Evolutionary conservation across 2,329 filamentous ascomycete species (phyloP), one percentile per base, ranked within the genome.

Genomic region (Cladophialophora bantiana): DNA sequence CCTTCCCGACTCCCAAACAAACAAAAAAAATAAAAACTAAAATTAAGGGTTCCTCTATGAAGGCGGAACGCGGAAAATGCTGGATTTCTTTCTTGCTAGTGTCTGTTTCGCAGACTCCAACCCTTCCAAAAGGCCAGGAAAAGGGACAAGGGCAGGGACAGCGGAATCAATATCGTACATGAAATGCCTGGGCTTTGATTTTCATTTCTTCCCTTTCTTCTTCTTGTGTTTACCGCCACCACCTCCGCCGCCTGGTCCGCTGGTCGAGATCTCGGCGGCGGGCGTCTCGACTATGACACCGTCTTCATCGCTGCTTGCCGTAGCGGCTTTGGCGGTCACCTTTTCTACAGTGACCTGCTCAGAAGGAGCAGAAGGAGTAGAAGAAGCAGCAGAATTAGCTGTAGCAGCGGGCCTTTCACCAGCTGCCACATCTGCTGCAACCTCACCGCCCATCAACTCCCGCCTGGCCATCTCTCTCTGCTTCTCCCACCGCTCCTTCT

Each of bases 401-500:
- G 57, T 42, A 32, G 53, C 48, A n/a, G 55, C 13, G 26, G 26
- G 26, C 26, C 3, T 26, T 26, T 26, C 26, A 26, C 2, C 26
- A 26, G 26, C 26, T 26, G 26, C 26, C 26, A 3, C 26, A 26
- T 26, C 26, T 26, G 18, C 7, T 7, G 45, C 71, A 61, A 81
- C 85, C 10, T 84, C 82, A 62, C 55, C 67, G 4, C 65, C 72
- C 56, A 93, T 90, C 56, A 97, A 83, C 82, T 97, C 93, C 79
- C 91, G 92, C 86, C 96, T 90, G 74, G 95, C 93, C 13, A 89
- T 90, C 61, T 86, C 84, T 77, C 90, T 85, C 72, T 96, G 93
- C 69, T 85, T 85, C 54, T 93, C 92, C 95, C 95, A 99, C 93
- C 93, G 97, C 75, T 90, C 85, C 81, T 91, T 92, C 81, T 98